A percentile compares a stretch with the other conserved stretches of the same genome.
These are phyloP conservation scores for Albizia julibrissin DNA, from an alignment of 306 rosid species.

Conservation along the genomic window DNA sequence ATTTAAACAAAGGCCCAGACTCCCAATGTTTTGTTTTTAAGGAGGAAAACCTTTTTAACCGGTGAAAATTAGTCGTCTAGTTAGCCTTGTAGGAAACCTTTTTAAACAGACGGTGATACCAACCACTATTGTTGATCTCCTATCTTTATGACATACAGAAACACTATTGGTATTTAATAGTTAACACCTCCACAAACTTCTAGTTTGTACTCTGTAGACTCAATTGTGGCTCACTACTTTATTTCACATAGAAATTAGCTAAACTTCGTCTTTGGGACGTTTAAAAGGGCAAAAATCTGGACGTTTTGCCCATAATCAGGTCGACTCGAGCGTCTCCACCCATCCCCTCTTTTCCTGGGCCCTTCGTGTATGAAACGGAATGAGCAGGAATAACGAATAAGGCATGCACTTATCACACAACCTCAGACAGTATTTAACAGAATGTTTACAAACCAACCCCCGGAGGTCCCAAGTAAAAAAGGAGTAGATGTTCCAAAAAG, in stretches of 20 bases:
- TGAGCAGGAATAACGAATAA: not conserved
- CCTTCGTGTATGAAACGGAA: not conserved
- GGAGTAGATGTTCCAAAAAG: not conserved
- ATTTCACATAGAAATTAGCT: not conserved
- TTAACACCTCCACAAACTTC: constrained; percentile 19
- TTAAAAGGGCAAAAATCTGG: not conserved
- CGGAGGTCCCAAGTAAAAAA: not conserved
- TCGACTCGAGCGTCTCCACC: not conserved
- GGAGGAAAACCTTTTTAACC: not conserved
- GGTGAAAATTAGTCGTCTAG: not conserved
- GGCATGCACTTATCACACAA: not conserved
- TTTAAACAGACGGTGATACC: constrained; percentile 4
- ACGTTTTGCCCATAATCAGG: not conserved
- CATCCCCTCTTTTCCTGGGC: not conserved
- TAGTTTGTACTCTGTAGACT: not conserved
- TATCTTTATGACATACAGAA: constrained; percentile 3
- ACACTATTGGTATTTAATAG: not conserved
- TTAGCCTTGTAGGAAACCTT: not conserved
- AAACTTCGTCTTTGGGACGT: not conserved
- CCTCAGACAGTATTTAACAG: not conserved
- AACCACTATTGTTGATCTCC: not conserved
- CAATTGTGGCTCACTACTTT: not conserved
- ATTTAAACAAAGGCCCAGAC: not conserved
- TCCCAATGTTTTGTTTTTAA: not conserved
- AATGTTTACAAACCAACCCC: not conserved